A percentile compares a stretch with the other conserved stretches of the same genome.
phyloP scores from a whole-genome alignment of 2,329 filamentous ascomycete species.

The Thielaviopsis euricoi region DNA sequence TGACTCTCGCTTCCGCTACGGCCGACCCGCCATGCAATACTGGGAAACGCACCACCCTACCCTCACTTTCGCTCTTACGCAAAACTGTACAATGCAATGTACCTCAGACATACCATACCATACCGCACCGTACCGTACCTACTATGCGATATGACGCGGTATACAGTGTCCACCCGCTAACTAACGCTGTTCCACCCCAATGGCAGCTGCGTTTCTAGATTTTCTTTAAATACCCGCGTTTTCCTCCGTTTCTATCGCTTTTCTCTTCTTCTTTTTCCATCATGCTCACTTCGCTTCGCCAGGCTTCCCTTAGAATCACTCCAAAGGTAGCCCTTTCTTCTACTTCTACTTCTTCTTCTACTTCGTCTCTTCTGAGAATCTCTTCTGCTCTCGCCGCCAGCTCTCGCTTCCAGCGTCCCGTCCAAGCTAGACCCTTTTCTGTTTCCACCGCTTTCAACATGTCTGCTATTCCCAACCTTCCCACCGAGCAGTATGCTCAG shows the following conservation, averaged over 20 bases:
- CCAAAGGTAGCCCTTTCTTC: not conserved
- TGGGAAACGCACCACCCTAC: not conserved
- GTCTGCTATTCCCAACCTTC: conserved; percentile 34
- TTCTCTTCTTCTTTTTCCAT: conserved; percentile 2
- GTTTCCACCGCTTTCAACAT: conserved; percentile 16
- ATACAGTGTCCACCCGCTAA: not conserved
- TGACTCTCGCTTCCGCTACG: not conserved
- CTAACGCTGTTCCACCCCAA: not conserved
- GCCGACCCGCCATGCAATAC: not conserved
- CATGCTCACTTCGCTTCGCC: conserved; percentile 2
- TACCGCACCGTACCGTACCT: too few relatives aligned
- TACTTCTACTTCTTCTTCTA: conserved; percentile 1
- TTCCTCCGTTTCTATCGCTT: conserved; percentile 1
- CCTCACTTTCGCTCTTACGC: not conserved
- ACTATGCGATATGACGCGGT: too few relatives aligned
- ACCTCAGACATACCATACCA: too few relatives aligned
- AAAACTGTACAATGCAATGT: too few relatives aligned
- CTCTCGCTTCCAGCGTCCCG: not conserved
- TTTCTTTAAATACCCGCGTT: conserved; percentile 8
- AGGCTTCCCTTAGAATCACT: conserved; percentile 3
- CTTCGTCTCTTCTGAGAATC: not conserved
- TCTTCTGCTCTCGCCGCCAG: not conserved
- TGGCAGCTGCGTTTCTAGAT: not conserved
- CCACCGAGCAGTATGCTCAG: conserved; percentile 78
- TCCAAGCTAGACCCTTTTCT: not conserved